Evolutionary conservation across 768 basidiomycete genomes (phyloP), one percentile per base, ranked within the genome.

Genomic region (Psilocybe subaeruginosa): DNA sequence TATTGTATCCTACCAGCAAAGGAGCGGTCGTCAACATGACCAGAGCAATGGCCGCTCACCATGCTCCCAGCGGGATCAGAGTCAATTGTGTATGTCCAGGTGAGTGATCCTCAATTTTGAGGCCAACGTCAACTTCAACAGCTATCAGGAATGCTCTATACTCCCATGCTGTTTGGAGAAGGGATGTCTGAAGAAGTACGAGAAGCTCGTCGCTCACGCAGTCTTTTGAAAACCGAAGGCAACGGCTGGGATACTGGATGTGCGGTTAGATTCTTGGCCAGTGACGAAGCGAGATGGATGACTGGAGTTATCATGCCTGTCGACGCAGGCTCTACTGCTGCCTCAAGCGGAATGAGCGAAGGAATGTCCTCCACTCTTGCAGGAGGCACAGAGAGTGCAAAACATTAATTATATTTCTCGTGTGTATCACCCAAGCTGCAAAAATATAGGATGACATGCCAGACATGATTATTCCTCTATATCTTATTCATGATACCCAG

Each of bases 21-120:
- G 78, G 78, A 3, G 79, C 79, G 0, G 65, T 79, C 9, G 66
- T 80, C 37, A 79, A 80, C 43, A 77, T 80, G 74, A 80, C 79
- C 1, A 68, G 77, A 47, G 78, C 79, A 1, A 80, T 80, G 79
- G 79, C 78, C 0, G 73, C 72, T 1, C 78, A 80, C 56, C 79
- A 79, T 63, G 78, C 75, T 0, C 69, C 74, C 3, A 70, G 71
- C 19, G 77, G 76, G 1, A 79, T 80, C 52, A 70, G 76, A 45
- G 77, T 78, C 8, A 78, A 78, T 43, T 77, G 74, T 62, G 77
- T 78, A 9, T 77, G 76, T 68, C 76, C 77, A 51, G 79, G 79
- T 77, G 35, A 23, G 75, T 59, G 1, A 19, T 23, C 30, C 29
- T 54, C 16, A 35, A 53, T 7, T 43, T 43, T n/a, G 12, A 14